Percentiles rank a stretch among this genome's conserved stretches.
Evolutionary conservation across 345 rosid genomes (phyloP).

Genomic region (Gynandropsis gynandra): DNA sequence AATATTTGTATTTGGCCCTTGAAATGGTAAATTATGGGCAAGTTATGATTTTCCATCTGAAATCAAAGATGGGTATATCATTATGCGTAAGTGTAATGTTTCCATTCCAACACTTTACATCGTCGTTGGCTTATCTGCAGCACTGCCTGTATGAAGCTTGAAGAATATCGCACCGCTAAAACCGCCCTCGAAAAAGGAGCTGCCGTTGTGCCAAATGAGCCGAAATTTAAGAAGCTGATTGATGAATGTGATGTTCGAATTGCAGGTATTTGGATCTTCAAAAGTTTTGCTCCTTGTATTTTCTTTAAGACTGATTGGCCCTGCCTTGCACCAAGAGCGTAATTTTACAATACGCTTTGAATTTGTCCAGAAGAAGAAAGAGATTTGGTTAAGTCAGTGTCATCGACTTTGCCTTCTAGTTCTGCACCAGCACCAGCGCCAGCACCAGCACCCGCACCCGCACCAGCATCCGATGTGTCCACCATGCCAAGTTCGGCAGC

Average conservation of each 20-base stretch:
- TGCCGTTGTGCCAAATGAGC: slow-evolving; percentile 34
- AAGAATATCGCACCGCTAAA: slow-evolving; percentile 62
- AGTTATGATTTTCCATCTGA: not conserved
- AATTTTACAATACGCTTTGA: not conserved
- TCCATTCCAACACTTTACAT: too few relatives aligned
- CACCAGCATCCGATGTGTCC: slow-evolving; percentile 5
- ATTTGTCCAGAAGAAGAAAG: slow-evolving; percentile 24
- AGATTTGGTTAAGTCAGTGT: slow-evolving; percentile 20
- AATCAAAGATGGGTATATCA: too few relatives aligned
- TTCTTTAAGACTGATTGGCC: too few relatives aligned
- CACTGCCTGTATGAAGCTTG: slow-evolving; percentile 62
- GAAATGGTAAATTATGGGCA: not conserved
- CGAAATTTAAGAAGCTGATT: slow-evolving; percentile 44
- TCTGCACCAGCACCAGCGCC: slow-evolving; percentile 7
- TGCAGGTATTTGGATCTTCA: slow-evolving; percentile 31
- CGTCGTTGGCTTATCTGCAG: slow-evolving; percentile 25
- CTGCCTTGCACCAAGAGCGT: not conserved
- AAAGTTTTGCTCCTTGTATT: too few relatives aligned
- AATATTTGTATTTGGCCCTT: too few relatives aligned
- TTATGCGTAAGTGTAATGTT: too few relatives aligned
- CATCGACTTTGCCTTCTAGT: slow-evolving; percentile 11
- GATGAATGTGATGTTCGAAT: slow-evolving; percentile 45
- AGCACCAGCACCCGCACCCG: slow-evolving; percentile 8
- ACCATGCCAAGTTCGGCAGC: slow-evolving; percentile 15
- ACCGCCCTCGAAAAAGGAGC: slow-evolving; percentile 53